phyloP scores from a whole-genome alignment of 2,329 filamentous ascomycete species.

The Grosmannia serpens region DNA sequence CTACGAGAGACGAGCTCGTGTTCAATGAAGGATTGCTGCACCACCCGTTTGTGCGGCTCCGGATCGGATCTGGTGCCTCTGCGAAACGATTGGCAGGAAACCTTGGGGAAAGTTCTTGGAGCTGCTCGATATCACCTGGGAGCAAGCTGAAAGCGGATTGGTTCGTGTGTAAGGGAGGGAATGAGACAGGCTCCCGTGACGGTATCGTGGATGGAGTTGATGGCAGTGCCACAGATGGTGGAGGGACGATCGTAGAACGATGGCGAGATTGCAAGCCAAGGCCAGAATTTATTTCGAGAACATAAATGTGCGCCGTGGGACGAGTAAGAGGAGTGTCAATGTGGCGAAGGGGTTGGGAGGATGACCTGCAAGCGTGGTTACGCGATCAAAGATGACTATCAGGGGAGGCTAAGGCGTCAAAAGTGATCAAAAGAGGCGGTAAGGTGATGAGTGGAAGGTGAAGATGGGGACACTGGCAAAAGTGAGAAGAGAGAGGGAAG shows the following conservation, averaged over 20 bases:
- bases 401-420: background rate
- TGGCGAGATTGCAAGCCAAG: background rate
- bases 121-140: background rate
- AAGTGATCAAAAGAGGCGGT: background rate
- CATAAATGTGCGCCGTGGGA: background rate
- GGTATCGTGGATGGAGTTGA: background rate
- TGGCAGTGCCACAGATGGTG: background rate
- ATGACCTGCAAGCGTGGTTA: background rate
- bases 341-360: background rate
- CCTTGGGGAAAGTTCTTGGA: background rate
- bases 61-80: background rate
- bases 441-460: background rate
- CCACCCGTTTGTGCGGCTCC: background rate
- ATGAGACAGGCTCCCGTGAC: background rate
- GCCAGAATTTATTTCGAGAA: background rate
- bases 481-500: background rate
- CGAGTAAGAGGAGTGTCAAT: background rate
- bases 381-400: background rate
- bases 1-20: background rate
- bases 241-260: background rate
- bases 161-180: background rate
- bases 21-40: background rate
- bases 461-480: background rate
- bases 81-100: background rate
- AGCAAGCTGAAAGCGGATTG: background rate